These are phyloP conservation scores for Avena sativa DNA, from an alignment of 176 grass and related monocot genomes.

Conservation along the genomic window DNA sequence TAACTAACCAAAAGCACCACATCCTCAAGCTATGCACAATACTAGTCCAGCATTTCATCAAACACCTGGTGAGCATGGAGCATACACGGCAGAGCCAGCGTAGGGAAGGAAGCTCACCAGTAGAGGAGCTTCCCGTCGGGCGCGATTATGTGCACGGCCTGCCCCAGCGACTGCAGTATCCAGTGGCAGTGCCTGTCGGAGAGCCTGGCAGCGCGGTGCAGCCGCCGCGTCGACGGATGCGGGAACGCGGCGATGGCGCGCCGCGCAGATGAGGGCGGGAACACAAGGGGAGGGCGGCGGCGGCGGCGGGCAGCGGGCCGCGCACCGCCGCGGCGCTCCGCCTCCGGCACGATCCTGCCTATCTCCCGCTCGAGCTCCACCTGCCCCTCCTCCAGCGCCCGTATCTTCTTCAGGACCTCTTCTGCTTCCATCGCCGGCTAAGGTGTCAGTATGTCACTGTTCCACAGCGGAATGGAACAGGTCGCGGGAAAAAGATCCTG, in stretches of 20 bases:
- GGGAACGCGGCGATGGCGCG: conserved; percentile 42
- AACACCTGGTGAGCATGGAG: neutral
- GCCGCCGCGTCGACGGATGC: conserved; percentile 32
- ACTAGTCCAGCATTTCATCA: neutral
- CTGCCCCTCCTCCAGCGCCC: conserved; percentile 70
- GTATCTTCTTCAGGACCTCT: conserved; percentile 71
- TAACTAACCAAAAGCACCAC: neutral
- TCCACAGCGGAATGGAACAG: neutral
- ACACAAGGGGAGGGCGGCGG: conserved; percentile 45
- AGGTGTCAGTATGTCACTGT: neutral
- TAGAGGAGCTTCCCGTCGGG: conserved; percentile 74
- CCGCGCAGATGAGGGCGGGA: conserved; percentile 25
- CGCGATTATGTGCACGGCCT: conserved; percentile 77
- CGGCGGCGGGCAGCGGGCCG: conserved; percentile 34
- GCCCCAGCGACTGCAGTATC: conserved; percentile 81
- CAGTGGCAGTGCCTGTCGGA: conserved; percentile 78
- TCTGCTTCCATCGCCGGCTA: conserved; percentile 52
- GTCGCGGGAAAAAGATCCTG: neutral
- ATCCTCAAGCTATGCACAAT: neutral
- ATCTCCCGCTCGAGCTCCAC: conserved; percentile 65
- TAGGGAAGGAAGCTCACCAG: conserved; percentile 54
- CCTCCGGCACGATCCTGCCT: conserved; percentile 51
- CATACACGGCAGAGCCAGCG: neutral
- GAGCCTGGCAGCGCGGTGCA: conserved; percentile 46
- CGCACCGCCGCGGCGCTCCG: neutral